These are phyloP conservation scores for Terana coerulea DNA, from an alignment of 768 basidiomycete genomes.

Conservation along the genomic window DNA sequence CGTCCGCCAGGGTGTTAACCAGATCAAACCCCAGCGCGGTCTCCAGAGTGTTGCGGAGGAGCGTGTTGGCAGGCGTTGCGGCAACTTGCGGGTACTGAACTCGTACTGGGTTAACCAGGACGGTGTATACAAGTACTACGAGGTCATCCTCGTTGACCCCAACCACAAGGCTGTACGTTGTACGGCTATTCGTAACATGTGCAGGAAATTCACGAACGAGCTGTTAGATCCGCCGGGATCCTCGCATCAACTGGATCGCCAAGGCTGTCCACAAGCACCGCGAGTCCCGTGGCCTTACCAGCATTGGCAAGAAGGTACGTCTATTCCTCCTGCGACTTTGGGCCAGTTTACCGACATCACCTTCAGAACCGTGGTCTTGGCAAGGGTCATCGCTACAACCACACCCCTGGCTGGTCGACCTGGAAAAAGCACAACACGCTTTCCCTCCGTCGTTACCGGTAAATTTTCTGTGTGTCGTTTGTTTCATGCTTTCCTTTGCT, in stretches of 20 bases:
- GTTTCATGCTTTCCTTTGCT: constrained; percentile 28
- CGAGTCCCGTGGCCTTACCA: constrained; percentile 96
- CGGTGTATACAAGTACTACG: constrained; percentile 98
- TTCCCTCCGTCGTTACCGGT: constrained; percentile 86
- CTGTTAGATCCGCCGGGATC: constrained; percentile 82
- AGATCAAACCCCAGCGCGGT: constrained; percentile 95
- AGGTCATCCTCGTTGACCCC: constrained; percentile 97
- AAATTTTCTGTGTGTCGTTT: constrained; percentile 26
- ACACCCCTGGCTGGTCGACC: constrained; percentile 83
- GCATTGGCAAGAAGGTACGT: constrained; percentile 89
- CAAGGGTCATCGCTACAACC: constrained; percentile 94
- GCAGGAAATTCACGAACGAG: neutral
- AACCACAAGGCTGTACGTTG: constrained; percentile 83
- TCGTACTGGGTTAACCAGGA: constrained; percentile 99
- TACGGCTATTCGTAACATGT: neutral
- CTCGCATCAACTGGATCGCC: constrained; percentile 98
- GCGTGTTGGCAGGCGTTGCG: constrained; percentile 94
- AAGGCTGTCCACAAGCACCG: constrained; percentile 99
- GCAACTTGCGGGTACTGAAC: constrained; percentile 93
- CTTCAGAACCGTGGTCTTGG: constrained; percentile 91
- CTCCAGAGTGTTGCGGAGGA: constrained; percentile 94
- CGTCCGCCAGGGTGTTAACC: constrained; percentile 98
- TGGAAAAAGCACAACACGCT: constrained; percentile 99
- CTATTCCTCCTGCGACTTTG: neutral
- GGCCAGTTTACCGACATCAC: constrained; percentile 5